Evolutionary conservation across 1,139 yeast genomes (phyloP), one percentile per base, ranked within the genome.

Genomic region (Geotrichum carabidarum): DNA sequence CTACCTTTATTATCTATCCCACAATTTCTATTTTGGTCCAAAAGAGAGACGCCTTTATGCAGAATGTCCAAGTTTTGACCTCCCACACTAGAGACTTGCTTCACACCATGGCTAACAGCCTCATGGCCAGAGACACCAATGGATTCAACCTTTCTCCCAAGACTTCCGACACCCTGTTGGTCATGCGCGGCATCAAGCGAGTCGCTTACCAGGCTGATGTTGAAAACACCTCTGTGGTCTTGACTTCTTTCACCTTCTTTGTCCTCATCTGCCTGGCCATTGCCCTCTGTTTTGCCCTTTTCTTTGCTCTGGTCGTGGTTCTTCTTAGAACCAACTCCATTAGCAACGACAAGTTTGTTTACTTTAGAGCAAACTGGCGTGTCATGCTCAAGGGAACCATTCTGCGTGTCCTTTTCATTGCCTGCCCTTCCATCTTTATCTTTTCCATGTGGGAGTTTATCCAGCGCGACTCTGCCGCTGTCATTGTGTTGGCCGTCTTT

Each of bases 381-480:
- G 74, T 79, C 18, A 81, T 93, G 64, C 81, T 90, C 66, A 91
- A 91, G 71, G 99, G 99, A 53, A 82, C 95, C 7, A 71, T 93
- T 57, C 87, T 86, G 73, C 79, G 98, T 68, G 77, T 91, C 62
- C 79, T 87, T 48, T 65, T 63, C 48, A 68, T 72, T 51, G 73
- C 68, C 5, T 69, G 70, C 59, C 96, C 98, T 17, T 95, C 93
- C 67, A 71, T 93, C 46, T 78, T 85, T 35, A 77, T 91, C 22
- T 74, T 93, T 63, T 83, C 94, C 60, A 74, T 91, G 60, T 93
- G 98, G 98, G 94, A 93, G 72, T 84, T 93, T 60, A 82, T 91
- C 11, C 80, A 79, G 62, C 78, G 83, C 58, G 97, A 91, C 68
- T 89, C 97, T 2, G 83, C 89, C 0, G 99, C 96, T 27, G 81